A percentile compares a stretch with the other conserved stretches of the same genome.
Conservation (phyloP, 2,329 filamentous ascomycete genomes). For the Cadophora luteo-olivacea region DNA sequence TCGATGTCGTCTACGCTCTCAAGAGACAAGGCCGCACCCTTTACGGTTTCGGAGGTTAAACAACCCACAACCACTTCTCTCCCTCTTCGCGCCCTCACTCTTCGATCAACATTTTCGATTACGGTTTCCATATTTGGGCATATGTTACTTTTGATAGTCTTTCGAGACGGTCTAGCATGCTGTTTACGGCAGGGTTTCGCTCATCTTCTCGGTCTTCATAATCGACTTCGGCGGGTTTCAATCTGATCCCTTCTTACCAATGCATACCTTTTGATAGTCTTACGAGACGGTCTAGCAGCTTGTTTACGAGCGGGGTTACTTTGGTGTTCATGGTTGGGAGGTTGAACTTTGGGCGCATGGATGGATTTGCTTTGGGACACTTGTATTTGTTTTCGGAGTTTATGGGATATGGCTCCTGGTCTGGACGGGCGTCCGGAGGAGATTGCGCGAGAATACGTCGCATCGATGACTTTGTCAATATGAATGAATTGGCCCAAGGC, state of each 20-base stretch:
- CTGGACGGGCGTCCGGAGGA: conserved; percentile 38
- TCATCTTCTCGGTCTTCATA: conserved; percentile 31
- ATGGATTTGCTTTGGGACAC: conserved; percentile 25
- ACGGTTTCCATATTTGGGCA: conserved; percentile 33
- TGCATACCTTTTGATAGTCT: conserved; percentile 46
- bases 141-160: conserved; percentile 47
- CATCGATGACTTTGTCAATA: conserved; percentile 33
- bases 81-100: conserved; percentile 31
- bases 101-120: conserved; percentile 37
- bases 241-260: conserved; percentile 36
- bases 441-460: conserved; percentile 21
- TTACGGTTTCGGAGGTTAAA: conserved; percentile 73
- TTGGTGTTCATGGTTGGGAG: conserved; percentile 31
- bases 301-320: conserved; percentile 46
- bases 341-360: conserved; percentile 25
- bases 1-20: conserved; percentile 70
- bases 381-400: conserved; percentile 34
- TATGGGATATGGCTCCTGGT: conserved; percentile 33
- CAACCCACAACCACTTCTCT: conserved; percentile 53
- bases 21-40: conserved; percentile 72
- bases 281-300: conserved; percentile 45
- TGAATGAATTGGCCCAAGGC: conserved; percentile 35
- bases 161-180: conserved; percentile 45
- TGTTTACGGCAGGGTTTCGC: conserved; percentile 48
- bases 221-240: conserved; percentile 34